Evolutionary conservation across 176 grass and related monocot genomes (phyloP), one percentile per base, ranked within the genome.

Genomic region (Lolium multiflorum): DNA sequence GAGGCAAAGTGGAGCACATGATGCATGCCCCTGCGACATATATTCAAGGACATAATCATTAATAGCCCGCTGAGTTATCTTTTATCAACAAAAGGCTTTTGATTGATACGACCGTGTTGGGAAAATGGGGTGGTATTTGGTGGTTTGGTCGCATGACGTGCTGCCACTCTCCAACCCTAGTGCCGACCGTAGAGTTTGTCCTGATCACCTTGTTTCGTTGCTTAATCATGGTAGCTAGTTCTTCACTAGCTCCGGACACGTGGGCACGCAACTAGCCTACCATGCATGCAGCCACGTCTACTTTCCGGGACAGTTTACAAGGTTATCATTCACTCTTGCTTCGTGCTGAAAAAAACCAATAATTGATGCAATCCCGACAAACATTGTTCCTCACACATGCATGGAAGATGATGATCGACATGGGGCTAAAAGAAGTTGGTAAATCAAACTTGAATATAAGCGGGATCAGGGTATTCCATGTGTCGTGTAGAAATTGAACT

Each of bases 111-210:
- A 74, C 44, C 7, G 21, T 35, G 71, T 74, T 74, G 71, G 44
- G 44, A 76, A 70, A 85, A 77, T 74, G 71, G 20, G 41, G 13
- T 41, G 41, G 39, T 13, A 37, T 65, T 51, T 71, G 59, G 75
- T 84, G 75, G 58, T 69, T 82, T 70, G 78, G 61, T 86, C 88
- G 43, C 71, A 81, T 54, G 78, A 69, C 66, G 70, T 81, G 82
- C 77, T 81, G 77, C 74, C 82, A 69, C 38, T 81, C 35, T 10
- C 47, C 21, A 5, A 50, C 26, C 43, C 41, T 6, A 7, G 41
- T 48, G 26, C 21, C 37, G 76, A 80, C 8, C 31, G 57, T 73
- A 47, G 76, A 65, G 82, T 74, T 85, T 3, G 47, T 80, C 43
- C 57, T 67, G 64, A 66, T 57, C 76, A 65, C 80, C 56, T 80